Evolutionary conservation across 345 rosid species (phyloP), one percentile per base, ranked within the genome.

Genomic region (Murraya paniculata): DNA sequence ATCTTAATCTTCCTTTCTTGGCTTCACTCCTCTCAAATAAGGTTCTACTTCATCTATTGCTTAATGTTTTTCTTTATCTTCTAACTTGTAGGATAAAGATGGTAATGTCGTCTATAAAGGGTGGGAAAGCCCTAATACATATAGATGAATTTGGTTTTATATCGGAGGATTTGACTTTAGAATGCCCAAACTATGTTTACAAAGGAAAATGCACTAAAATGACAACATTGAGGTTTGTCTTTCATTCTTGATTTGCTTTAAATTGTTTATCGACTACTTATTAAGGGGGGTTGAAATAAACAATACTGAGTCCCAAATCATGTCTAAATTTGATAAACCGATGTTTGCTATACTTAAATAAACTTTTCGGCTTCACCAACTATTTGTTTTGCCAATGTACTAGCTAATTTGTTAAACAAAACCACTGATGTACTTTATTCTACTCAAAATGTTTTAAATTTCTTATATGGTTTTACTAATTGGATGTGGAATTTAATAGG

Each of bases 121-220:
- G 89, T 50, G 83, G 84, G 2, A 77, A 95, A 35, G 73, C 35
- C 10, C 33, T 60, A 24, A 90, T 93, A 75, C 91, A 87, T 81
- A 83, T 91, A 1, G 98, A 95, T 87, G 98, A 97, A 64, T 93
- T 97, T 79, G 98, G 98, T 53, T 92, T 75, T 67, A 88, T 95
- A 64, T 93, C 97, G 24, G 82, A 87, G 78, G 98, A 95, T 78
- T 85, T 95, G 45, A 98, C 94, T 79, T 64, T 84, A 71, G 79
- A 81, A 84, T 95, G 98, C 82, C 88, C 84, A 16, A 74, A 58
- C 28, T 79, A 81, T 73, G 76, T 89, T 57, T 70, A 0, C 11
- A 83, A 87, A 73, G 91, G 89, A 74, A 81, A 75, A 24, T 60
- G 77, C 68, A 2, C 19, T 2, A 38, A 9, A 58, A 65, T 69